Percentiles rank a stretch among this genome's conserved stretches.
These are phyloP conservation scores for Sarocladium kiliense DNA, from an alignment of 2,329 filamentous ascomycete species.

Conservation along the genomic window DNA sequence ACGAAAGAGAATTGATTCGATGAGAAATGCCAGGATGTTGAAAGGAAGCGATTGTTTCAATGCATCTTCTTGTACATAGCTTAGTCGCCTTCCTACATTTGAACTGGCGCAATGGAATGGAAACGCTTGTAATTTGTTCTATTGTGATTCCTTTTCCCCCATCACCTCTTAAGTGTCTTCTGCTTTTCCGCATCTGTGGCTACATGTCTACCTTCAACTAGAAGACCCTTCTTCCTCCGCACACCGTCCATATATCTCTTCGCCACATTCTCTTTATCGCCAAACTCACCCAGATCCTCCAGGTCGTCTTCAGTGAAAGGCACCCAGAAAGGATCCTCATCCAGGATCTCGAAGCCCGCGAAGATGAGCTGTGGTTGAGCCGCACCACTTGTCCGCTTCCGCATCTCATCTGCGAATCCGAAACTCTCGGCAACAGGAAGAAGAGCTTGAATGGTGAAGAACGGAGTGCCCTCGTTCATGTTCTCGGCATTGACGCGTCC, in stretches of 20 bases:
- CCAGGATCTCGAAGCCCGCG: constrained; percentile 83
- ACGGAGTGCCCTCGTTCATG: constrained; percentile 92
- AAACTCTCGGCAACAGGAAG: constrained; percentile 93
- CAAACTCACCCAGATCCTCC: constrained; percentile 91
- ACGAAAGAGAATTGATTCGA: background rate
- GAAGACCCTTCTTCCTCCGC: constrained; percentile 76
- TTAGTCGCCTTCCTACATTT: background rate
- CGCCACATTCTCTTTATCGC: constrained; percentile 91
- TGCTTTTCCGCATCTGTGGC: constrained; percentile 91
- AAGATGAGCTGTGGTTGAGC: constrained; percentile 93
- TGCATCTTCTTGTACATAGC: background rate
- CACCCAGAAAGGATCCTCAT: constrained; percentile 97
- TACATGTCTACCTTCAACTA: constrained; percentile 72
- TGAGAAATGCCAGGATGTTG: background rate
- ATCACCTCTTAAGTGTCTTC: constrained; percentile 59
- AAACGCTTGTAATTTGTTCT: background rate
- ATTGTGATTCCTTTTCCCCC: background rate
- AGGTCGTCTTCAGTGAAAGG: constrained; percentile 94
- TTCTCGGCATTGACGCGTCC: constrained; percentile 85
- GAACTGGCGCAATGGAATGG: background rate
- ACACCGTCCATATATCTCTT: constrained; percentile 95
- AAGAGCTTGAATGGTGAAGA: constrained; percentile 86
- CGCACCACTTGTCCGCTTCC: constrained; percentile 85
- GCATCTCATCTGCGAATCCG: constrained; percentile 93
- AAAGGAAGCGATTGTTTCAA: background rate